A percentile compares a stretch with the other conserved stretches of the same genome.
Evolutionary conservation across 176 grass and related monocot genomes (phyloP).

Genomic region (Musa beccarii): DNA sequence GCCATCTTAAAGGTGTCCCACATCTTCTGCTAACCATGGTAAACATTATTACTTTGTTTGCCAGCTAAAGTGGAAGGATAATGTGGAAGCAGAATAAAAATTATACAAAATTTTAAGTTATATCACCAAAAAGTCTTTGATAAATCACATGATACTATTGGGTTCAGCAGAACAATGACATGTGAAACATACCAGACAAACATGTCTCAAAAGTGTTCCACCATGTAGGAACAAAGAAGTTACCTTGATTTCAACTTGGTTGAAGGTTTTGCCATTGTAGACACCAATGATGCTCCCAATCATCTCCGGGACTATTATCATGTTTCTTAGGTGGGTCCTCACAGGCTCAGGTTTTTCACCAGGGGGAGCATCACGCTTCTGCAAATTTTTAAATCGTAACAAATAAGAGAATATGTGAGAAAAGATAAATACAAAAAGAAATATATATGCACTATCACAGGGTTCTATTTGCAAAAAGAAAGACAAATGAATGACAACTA

Average conservation of each 20-base stretch:
- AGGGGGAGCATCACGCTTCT: conserved; percentile 9
- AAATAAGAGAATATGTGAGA: not conserved
- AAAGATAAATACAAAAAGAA: no score
- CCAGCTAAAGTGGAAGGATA: no score
- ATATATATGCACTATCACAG: no score
- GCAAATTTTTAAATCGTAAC: not conserved
- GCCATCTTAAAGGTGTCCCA: no score
- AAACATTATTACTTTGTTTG: no score
- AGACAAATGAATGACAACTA: no score
- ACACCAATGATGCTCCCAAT: conserved; percentile 16
- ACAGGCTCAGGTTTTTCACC: conserved; percentile 17
- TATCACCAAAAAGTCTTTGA: not conserved
- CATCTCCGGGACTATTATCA: conserved; percentile 17
- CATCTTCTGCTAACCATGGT: no score
- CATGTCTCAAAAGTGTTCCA: not conserved
- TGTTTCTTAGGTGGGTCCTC: conserved; percentile 7
- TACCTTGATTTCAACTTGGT: conserved; percentile 10
- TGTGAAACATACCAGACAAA: not conserved
- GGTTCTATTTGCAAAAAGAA: no score
- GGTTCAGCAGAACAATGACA: not conserved
- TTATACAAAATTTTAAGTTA: not conserved
- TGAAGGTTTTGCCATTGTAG: conserved; percentile 15
- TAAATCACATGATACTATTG: not conserved
- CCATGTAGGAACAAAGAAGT: not conserved
- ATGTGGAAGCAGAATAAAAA: no score